phyloP scores from a whole-genome alignment of 2,329 filamentous ascomycete genomes.

The Plectosphaerella plurivora region DNA sequence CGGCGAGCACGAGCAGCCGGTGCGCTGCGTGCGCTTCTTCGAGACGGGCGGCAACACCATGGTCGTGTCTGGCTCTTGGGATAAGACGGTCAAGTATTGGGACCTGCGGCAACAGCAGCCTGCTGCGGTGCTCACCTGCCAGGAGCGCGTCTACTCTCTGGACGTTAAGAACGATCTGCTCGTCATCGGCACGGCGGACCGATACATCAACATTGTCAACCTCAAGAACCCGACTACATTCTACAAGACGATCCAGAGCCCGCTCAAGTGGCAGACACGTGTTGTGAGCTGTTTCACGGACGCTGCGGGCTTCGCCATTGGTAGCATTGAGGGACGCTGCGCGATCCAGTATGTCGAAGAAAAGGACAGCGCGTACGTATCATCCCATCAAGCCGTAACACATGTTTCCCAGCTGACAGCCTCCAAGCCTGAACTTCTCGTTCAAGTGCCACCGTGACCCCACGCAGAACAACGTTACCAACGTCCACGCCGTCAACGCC shows the following conservation, averaged over 20 bases:
- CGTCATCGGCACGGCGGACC: slow-evolving; percentile 88
- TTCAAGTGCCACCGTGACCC: slow-evolving; percentile 97
- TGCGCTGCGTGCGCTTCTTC: slow-evolving; percentile 75
- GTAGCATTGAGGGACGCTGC: slow-evolving; percentile 93
- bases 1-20: slow-evolving; percentile 78
- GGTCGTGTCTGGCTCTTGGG: slow-evolving; percentile 89
- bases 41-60: slow-evolving; percentile 69
- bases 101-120: slow-evolving; percentile 66
- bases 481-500: slow-evolving; percentile 92
- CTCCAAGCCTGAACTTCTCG: slow-evolving; percentile 83
- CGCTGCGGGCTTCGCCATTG: slow-evolving; percentile 86
- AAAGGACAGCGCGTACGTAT: slow-evolving; percentile 69
- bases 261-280: slow-evolving; percentile 96
- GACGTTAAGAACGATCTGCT: slow-evolving; percentile 85
- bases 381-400: neutral
- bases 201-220: slow-evolving; percentile 94
- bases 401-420: neutral
- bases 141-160: slow-evolving; percentile 85
- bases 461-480: slow-evolving; percentile 69
- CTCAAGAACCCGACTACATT: slow-evolving; percentile 83
- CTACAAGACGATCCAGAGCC: slow-evolving; percentile 95
- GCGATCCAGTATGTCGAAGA: slow-evolving; percentile 98
- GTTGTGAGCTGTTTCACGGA: slow-evolving; percentile 95
- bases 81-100: slow-evolving; percentile 90
- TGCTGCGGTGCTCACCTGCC: slow-evolving; percentile 60